Evolutionary conservation across 2,329 filamentous ascomycete genomes (phyloP).

Genomic region (Phyllosticta citriasiana): DNA sequence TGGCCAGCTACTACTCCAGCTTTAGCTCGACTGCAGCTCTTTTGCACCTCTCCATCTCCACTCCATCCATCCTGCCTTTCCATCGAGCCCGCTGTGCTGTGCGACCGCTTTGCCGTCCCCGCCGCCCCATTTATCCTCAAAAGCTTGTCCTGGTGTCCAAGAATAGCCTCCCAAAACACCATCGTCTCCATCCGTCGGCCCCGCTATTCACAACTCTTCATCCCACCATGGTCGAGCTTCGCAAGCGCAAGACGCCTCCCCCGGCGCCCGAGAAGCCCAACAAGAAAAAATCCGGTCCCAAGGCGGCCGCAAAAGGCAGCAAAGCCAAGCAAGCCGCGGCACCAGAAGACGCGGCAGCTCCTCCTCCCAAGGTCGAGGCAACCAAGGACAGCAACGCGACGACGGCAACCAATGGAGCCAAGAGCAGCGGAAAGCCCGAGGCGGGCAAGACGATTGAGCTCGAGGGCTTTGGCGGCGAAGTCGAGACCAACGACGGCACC

Average conservation of each 20-base stretch:
- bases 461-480: conserved; percentile 51
- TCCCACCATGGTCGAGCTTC: conserved; percentile 45
- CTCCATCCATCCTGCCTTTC: not conserved
- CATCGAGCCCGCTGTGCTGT: not conserved
- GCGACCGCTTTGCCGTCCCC: not conserved
- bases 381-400: conserved; percentile 18
- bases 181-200: not conserved
- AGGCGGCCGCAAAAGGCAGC: conserved; percentile 25
- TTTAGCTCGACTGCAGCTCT: not conserved
- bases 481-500: conserved; percentile 76
- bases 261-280: conserved; percentile 37
- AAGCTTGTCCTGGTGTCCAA: not conserved
- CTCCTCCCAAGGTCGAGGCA: conserved; percentile 18
- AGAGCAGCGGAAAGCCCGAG: conserved; percentile 22
- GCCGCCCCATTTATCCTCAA: not conserved
- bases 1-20: not conserved
- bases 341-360: conserved; percentile 17
- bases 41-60: not conserved
- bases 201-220: not conserved
- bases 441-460: conserved; percentile 45
- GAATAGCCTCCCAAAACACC: not conserved
- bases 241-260: conserved; percentile 51
- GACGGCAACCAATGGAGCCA: conserved; percentile 21
- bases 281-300: conserved; percentile 37
- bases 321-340: conserved; percentile 16